These are phyloP conservation scores for Oehlia diaphana DNA, from an alignment of 192 early-diverging fungal genomes.

Conservation along the genomic window DNA sequence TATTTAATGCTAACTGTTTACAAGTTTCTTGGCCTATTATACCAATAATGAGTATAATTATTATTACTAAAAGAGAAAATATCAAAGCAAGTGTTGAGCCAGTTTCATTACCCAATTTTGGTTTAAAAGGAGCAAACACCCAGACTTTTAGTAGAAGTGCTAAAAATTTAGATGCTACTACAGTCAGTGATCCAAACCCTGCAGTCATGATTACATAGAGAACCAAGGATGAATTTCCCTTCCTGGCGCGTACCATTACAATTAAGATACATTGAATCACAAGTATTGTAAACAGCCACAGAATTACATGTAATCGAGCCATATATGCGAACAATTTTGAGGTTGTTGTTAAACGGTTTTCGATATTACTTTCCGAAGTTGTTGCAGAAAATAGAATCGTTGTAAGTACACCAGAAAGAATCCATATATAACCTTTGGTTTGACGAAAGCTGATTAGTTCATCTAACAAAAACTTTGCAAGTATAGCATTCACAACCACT, in stretches of 20 bases:
- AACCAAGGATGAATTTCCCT: slow-evolving; percentile 9
- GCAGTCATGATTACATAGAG: slow-evolving; percentile 26
- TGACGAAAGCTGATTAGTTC: slow-evolving; percentile 25
- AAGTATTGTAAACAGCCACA: background rate
- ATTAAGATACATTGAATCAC: background rate
- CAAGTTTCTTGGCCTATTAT: slow-evolving; percentile 29
- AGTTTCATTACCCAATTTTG: background rate
- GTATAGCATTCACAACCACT: slow-evolving; percentile 32
- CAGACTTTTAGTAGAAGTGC: slow-evolving; percentile 16
- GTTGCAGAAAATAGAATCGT: slow-evolving; percentile 10
- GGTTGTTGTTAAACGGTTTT: background rate
- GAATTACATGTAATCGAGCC: background rate
- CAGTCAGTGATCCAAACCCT: slow-evolving; percentile 21
- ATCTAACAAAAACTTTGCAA: slow-evolving; percentile 28
- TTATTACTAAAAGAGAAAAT: background rate
- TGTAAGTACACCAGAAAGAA: background rate
- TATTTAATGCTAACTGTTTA: slow-evolving; percentile 29
- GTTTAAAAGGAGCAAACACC: background rate
- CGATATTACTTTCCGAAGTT: background rate
- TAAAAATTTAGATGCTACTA: slow-evolving; percentile 25
- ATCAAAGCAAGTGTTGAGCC: slow-evolving; percentile 16
- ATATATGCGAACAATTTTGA: background rate
- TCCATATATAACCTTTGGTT: slow-evolving; percentile 24
- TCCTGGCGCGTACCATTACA: background rate
- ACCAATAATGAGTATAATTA: slow-evolving; percentile 5